Evolutionary conservation across 2,329 filamentous ascomycete species (phyloP).

Genomic region (Penicillium rolfsii): DNA sequence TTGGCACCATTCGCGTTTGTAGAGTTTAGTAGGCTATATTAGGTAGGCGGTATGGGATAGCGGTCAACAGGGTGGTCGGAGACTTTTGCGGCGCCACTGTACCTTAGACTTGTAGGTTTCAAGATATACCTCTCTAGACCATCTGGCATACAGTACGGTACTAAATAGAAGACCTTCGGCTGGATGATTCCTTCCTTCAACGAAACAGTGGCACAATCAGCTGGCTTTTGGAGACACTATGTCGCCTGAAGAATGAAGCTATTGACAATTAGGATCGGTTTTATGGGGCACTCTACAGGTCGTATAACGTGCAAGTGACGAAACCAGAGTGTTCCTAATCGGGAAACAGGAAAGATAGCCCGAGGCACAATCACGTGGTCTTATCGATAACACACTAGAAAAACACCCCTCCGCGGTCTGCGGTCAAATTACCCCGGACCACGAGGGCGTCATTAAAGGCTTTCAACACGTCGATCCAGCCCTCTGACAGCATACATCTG

Average conservation of each 20-base stretch:
- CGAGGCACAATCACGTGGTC: constrained; percentile 20
- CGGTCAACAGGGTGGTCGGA: too few relatives aligned
- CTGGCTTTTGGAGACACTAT: neutral
- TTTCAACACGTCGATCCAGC: neutral
- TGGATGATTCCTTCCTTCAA: neutral
- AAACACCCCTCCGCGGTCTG: constrained; percentile 23
- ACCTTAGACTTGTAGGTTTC: too few relatives aligned
- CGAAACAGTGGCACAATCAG: neutral
- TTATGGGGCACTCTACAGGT: neutral
- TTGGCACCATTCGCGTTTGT: too few relatives aligned
- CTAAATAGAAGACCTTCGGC: neutral
- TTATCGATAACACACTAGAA: constrained; percentile 33
- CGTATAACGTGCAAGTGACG: neutral
- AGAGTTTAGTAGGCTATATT: too few relatives aligned
- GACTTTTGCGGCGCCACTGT: too few relatives aligned
- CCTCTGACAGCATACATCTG: neutral
- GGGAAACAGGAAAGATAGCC: neutral
- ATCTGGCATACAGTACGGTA: too few relatives aligned
- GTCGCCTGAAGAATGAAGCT: too few relatives aligned
- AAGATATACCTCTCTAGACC: neutral
- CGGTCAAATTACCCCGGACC: constrained; percentile 22
- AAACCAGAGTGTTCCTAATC: neutral
- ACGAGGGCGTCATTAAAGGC: constrained; percentile 16
- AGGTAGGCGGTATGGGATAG: too few relatives aligned
- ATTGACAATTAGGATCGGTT: neutral